A percentile compares a stretch with the other conserved stretches of the same genome.
These are phyloP conservation scores for Ogataea methanolica DNA, from an alignment of 805 yeast genomes.

Conservation along the genomic window DNA sequence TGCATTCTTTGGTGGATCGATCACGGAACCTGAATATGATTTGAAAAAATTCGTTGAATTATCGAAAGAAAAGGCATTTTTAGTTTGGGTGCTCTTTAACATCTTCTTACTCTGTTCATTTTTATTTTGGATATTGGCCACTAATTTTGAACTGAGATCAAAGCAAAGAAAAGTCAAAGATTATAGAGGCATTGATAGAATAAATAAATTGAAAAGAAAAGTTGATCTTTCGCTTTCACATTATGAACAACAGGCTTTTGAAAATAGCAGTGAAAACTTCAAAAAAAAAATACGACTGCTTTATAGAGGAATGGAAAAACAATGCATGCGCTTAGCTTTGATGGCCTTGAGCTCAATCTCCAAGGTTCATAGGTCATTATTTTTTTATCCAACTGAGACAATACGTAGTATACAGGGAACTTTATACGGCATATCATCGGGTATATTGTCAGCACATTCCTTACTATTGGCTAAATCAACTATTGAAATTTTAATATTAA, in stretches of 20 bases:
- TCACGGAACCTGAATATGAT: constrained; percentile 48
- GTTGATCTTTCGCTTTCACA: neutral
- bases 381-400: constrained; percentile 8
- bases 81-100: constrained; percentile 50
- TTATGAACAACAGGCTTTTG: neutral
- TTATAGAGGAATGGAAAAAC: too few species aligned
- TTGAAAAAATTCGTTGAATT: constrained; percentile 42
- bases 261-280: neutral
- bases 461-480: constrained; percentile 80
- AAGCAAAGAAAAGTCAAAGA: constrained; percentile 3
- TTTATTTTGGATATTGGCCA: constrained; percentile 25
- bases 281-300: neutral
- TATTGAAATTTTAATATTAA: constrained; percentile 59
- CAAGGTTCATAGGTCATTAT: constrained; percentile 3
- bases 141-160: constrained; percentile 9
- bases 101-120: constrained; percentile 25
- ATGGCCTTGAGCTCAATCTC: neutral
- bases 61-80: constrained; percentile 41
- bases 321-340: neutral
- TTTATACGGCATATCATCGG: constrained; percentile 63
- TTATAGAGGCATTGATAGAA: constrained; percentile 1
- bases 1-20: constrained; percentile 72
- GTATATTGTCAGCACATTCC: constrained; percentile 81
- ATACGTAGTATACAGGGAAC: constrained; percentile 46
- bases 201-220: constrained; percentile 2